Percentiles rank a stretch among this genome's conserved stretches.
phyloP scores from a whole-genome alignment of 306 rosid genomes.

The Fragaria nilgerrensis region DNA sequence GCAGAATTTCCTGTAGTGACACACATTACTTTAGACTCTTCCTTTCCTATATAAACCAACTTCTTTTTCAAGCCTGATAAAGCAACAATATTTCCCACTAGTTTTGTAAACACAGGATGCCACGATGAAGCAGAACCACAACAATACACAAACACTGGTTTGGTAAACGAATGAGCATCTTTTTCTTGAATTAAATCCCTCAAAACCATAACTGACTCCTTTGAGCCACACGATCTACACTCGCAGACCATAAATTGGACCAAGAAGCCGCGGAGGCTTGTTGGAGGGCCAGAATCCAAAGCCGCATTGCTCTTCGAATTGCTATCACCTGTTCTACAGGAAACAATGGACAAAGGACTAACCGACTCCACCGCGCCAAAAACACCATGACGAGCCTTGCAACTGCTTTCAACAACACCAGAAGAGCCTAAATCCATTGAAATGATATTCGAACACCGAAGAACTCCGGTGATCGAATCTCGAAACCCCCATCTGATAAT shows the following conservation, averaged over 20 bases:
- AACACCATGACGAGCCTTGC: slow-evolving; percentile 36
- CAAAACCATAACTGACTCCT: slow-evolving; percentile 20
- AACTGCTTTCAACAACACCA: background rate
- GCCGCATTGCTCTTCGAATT: slow-evolving; percentile 2
- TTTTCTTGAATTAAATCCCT: slow-evolving; percentile 29
- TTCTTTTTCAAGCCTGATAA: slow-evolving; percentile 69
- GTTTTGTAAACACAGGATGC: slow-evolving; percentile 67
- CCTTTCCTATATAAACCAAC: slow-evolving; percentile 46
- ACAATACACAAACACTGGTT: slow-evolving; percentile 52
- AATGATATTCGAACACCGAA: slow-evolving; percentile 20
- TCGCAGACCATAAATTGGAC: slow-evolving; percentile 52
- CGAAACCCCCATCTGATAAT: slow-evolving; percentile 63
- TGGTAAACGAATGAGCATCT: slow-evolving; percentile 48
- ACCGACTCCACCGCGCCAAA: slow-evolving; percentile 57
- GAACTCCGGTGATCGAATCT: slow-evolving; percentile 22
- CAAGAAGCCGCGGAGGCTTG: slow-evolving; percentile 54
- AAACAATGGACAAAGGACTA: slow-evolving; percentile 54
- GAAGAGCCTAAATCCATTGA: slow-evolving; percentile 25
- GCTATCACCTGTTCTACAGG: slow-evolving; percentile 37
- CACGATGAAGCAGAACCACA: slow-evolving; percentile 59
- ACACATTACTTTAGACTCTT: slow-evolving; percentile 63
- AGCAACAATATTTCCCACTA: slow-evolving; percentile 41
- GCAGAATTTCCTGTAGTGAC: slow-evolving; percentile 52
- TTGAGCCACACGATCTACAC: slow-evolving; percentile 54
- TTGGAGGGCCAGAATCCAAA: slow-evolving; percentile 24